Conservation (phyloP, 495 filamentous ascomycete species). For the Penicillium antarcticum region DNA sequence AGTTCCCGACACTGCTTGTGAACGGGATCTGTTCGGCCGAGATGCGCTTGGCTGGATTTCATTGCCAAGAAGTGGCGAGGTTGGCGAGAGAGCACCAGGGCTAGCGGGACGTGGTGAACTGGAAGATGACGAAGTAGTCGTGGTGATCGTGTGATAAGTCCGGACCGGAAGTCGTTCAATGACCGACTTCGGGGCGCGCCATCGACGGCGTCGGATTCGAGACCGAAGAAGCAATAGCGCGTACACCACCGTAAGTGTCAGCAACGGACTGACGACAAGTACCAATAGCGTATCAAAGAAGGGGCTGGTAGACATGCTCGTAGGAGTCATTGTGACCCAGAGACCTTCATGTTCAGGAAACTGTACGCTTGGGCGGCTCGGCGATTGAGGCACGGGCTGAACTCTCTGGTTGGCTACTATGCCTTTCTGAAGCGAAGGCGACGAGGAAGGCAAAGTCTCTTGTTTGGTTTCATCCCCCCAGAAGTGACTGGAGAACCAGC, state of each 20-base stretch:
- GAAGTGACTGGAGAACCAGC: constrained; percentile 41
- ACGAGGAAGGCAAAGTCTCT: constrained; percentile 10
- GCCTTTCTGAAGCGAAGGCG: constrained; percentile 2
- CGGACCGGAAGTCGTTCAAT: constrained; percentile 93
- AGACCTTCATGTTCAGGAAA: constrained; percentile 69
- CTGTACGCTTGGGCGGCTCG: constrained; percentile 11
- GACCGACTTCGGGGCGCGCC: constrained; percentile 94
- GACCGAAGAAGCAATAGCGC: constrained; percentile 83
- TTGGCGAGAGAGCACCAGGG: constrained; percentile 57
- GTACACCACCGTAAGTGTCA: constrained; percentile 92
- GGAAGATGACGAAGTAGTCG: constrained; percentile 54
- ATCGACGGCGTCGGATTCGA: constrained; percentile 82
- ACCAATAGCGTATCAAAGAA: constrained; percentile 96
- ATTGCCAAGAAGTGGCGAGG: constrained; percentile 65
- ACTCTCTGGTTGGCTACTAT: constrained; percentile 8
- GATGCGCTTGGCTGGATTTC: constrained; percentile 26
- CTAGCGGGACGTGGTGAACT: constrained; percentile 49
- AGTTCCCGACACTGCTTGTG: constrained; percentile 60
- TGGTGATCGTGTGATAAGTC: constrained; percentile 78
- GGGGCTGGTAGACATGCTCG: constrained; percentile 83
- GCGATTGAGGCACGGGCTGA: constrained; percentile 7
- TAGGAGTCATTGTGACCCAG: constrained; percentile 93
- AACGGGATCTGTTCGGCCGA: constrained; percentile 53
- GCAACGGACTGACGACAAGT: constrained; percentile 84
- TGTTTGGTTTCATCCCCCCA: constrained; percentile 22